These are phyloP conservation scores for Cladophialophora chaetospira DNA, from an alignment of 2,329 filamentous ascomycete species.

Conservation along the genomic window DNA sequence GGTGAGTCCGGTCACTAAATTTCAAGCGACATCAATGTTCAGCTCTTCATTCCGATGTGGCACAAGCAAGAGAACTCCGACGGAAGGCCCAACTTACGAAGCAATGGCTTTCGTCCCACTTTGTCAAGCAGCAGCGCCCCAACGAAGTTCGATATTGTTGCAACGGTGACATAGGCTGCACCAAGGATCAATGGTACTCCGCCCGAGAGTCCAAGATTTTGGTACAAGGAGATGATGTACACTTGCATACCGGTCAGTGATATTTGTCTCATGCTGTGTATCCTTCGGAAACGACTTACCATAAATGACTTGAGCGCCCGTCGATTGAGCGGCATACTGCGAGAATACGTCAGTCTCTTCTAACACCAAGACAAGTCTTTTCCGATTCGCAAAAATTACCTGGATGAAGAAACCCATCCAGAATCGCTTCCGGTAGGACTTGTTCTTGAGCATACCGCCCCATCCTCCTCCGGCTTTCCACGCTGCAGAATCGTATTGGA, in stretches of 20 bases:
- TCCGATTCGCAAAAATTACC: not conserved
- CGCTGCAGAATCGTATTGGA: constrained; percentile 19
- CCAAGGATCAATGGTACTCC: constrained; percentile 25
- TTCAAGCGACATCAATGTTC: not conserved
- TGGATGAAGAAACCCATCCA: constrained; percentile 29
- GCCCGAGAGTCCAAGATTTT: constrained; percentile 25
- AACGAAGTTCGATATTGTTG: constrained; percentile 27
- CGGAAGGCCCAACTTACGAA: constrained; percentile 28
- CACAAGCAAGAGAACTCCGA: not conserved
- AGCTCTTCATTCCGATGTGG: not conserved
- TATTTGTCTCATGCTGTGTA: constrained; percentile 1
- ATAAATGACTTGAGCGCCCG: constrained; percentile 27
- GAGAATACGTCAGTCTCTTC: too few relatives aligned
- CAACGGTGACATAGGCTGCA: constrained; percentile 28
- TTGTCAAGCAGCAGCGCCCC: constrained; percentile 27
- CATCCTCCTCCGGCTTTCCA: constrained; percentile 22
- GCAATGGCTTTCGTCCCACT: constrained; percentile 35
- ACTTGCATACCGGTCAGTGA: constrained; percentile 10
- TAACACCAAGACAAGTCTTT: too few relatives aligned
- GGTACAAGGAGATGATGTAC: constrained; percentile 26
- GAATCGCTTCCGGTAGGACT: constrained; percentile 28
- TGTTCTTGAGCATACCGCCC: constrained; percentile 26
- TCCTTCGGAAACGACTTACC: constrained; percentile 38
- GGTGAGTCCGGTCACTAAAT: constrained; percentile 21
- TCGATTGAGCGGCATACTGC: constrained; percentile 28